Evolutionary conservation across 495 filamentous ascomycete genomes (phyloP).

Genomic region (Penicillium salamii): DNA sequence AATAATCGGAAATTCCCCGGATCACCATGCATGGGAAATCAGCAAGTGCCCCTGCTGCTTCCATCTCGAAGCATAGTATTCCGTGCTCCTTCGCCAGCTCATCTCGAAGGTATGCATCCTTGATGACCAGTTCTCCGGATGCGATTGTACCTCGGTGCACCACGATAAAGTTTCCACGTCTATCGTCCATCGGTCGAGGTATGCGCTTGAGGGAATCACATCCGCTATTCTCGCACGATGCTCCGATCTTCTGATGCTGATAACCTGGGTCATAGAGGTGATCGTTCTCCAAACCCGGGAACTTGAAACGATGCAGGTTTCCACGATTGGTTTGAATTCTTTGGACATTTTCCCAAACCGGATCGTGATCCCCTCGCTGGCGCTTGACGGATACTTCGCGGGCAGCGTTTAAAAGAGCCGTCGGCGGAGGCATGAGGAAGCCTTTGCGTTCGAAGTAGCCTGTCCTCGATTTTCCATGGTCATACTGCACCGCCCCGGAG

Average conservation of each 20-base stretch:
- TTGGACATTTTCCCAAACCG: constrained; percentile 8
- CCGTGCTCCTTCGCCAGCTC: constrained; percentile 6
- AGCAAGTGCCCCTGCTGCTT: constrained; percentile 37
- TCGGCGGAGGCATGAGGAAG: constrained; percentile 17
- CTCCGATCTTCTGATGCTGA: constrained; percentile 8
- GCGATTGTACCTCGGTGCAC: constrained; percentile 38
- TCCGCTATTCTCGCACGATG: constrained; percentile 14
- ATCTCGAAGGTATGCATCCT: constrained; percentile 23
- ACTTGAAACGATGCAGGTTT: constrained; percentile 12
- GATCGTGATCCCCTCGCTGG: constrained; percentile 6
- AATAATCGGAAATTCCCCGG: constrained; percentile 41
- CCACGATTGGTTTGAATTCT: constrained; percentile 8
- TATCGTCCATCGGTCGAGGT: constrained; percentile 8
- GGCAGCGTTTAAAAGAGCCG: constrained; percentile 16
- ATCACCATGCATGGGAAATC: constrained; percentile 35
- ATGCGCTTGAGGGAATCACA: constrained; percentile 10
- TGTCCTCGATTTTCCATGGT: constrained; percentile 17
- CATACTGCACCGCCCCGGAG: constrained; percentile 26
- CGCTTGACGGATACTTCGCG: constrained; percentile 10
- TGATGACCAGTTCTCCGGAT: constrained; percentile 32
- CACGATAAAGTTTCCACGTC: constrained; percentile 8
- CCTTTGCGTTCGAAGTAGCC: constrained; percentile 23
- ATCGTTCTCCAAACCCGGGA: constrained; percentile 19
- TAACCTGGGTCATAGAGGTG: constrained; percentile 25
- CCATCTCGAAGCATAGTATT: constrained; percentile 42